These are phyloP conservation scores for Sporothrix curviconia DNA, from an alignment of 2,329 filamentous ascomycete genomes.

Conservation along the genomic window DNA sequence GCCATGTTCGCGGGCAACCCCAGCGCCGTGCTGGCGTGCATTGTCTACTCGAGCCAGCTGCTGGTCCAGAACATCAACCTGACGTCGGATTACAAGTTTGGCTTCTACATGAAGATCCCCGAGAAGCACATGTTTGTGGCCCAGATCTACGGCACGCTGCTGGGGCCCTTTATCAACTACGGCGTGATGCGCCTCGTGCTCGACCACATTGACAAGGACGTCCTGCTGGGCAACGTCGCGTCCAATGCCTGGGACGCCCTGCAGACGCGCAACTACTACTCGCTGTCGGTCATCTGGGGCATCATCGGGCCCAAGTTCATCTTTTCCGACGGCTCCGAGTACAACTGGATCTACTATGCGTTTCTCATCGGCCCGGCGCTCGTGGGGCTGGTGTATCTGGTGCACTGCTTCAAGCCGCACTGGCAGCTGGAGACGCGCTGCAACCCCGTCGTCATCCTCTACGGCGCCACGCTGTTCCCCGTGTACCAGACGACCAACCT, in stretches of 20 bases:
- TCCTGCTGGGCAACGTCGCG: slow-evolving; percentile 20
- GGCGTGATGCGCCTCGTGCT: slow-evolving; percentile 27
- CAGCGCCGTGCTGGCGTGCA: slow-evolving; percentile 25
- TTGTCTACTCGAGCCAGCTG: slow-evolving; percentile 29
- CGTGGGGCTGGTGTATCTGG: slow-evolving; percentile 21
- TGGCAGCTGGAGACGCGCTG: slow-evolving; percentile 26
- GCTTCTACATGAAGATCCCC: slow-evolving; percentile 34
- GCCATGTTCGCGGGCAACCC: slow-evolving; percentile 37
- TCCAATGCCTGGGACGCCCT: slow-evolving; percentile 26
- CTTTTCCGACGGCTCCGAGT: slow-evolving; percentile 22
- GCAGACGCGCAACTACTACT: slow-evolving; percentile 27
- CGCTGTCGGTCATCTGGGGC: slow-evolving; percentile 30
- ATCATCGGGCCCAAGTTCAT: slow-evolving; percentile 29
- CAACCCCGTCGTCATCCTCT: slow-evolving; percentile 26
- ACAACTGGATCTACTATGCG: slow-evolving; percentile 26
- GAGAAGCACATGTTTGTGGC: slow-evolving; percentile 31
- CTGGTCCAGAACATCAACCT: slow-evolving; percentile 30
- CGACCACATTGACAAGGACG: slow-evolving; percentile 21
- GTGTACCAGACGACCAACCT: slow-evolving; percentile 26
- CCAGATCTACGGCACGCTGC: slow-evolving; percentile 29
- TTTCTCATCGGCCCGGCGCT: slow-evolving; percentile 26
- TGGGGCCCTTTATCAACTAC: slow-evolving; percentile 28
- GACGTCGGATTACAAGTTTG: slow-evolving; percentile 31
- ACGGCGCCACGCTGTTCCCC: slow-evolving; percentile 23
- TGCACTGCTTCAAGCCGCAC: slow-evolving; percentile 24